phyloP scores from a whole-genome alignment of 768 basidiomycete species.

The Boletus subparvulus region DNA sequence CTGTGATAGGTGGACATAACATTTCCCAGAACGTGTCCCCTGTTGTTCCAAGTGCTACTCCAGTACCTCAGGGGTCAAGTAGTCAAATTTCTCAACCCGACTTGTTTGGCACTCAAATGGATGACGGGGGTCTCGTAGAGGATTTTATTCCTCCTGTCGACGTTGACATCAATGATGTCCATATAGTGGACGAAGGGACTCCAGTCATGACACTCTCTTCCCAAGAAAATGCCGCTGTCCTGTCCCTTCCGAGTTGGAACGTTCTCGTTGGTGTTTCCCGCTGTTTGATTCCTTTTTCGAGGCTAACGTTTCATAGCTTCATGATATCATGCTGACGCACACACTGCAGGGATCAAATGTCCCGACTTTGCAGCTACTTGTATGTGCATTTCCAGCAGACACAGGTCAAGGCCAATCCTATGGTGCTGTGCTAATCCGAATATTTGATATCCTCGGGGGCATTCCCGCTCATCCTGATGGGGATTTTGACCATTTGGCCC shows the following conservation, averaged over 20 bases:
- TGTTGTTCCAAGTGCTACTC: constrained; percentile 27
- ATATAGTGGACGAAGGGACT: constrained; percentile 32
- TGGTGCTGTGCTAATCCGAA: constrained; percentile 40
- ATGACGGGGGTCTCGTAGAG: constrained; percentile 9
- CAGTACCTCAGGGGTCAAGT: constrained; percentile 10
- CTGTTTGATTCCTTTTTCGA: neutral
- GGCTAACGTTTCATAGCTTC: constrained; percentile 43
- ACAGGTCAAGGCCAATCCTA: constrained; percentile 36
- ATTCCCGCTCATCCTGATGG: constrained; percentile 18
- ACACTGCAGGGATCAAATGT: constrained; percentile 36
- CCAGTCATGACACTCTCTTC: constrained; percentile 8
- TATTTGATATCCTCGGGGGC: constrained; percentile 31
- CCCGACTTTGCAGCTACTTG: constrained; percentile 54
- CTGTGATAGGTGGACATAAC: neutral
- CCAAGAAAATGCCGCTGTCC: constrained; percentile 34
- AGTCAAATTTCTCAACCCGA: constrained; percentile 21
- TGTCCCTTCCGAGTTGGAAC: constrained; percentile 51
- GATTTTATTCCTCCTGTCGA: constrained; percentile 16
- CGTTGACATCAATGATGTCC: constrained; percentile 34
- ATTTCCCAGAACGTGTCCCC: constrained; percentile 7
- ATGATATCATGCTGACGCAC: constrained; percentile 62
- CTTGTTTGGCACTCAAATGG: constrained; percentile 14
- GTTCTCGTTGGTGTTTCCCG: constrained; percentile 45
- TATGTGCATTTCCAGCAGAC: constrained; percentile 37
- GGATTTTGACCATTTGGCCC: constrained; percentile 21